Evolutionary conservation across 257 asterid genomes (phyloP).

Genomic region (Nicotiana benthamiana): DNA sequence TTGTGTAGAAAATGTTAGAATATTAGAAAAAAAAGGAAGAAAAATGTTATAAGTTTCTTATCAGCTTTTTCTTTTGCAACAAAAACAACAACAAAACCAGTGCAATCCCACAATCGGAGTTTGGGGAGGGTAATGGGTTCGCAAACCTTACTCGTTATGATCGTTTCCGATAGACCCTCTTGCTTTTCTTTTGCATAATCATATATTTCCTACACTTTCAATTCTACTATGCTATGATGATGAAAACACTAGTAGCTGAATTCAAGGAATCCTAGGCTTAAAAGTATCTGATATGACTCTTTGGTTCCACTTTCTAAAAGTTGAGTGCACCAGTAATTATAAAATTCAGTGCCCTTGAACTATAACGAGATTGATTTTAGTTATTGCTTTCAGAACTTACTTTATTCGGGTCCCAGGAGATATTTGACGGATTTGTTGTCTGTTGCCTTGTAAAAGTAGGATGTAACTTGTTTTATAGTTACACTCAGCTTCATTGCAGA

Average conservation of each 20-base stretch:
- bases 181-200: slow-evolving; percentile 5
- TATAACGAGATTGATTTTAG: slow-evolving; percentile 18
- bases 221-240: slow-evolving; percentile 18
- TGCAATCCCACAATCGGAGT: too few relatives aligned
- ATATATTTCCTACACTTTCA: not conserved
- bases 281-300: slow-evolving; percentile 23
- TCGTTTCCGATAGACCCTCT: too few relatives aligned
- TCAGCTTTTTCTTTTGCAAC: not conserved
- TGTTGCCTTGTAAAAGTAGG: slow-evolving; percentile 21
- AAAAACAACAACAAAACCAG: too few relatives aligned
- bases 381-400: slow-evolving; percentile 13
- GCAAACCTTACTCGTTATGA: too few relatives aligned
- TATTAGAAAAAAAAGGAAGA: not conserved
- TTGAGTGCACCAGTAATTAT: slow-evolving; percentile 24
- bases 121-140: too few relatives aligned
- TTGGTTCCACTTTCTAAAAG: slow-evolving; percentile 23
- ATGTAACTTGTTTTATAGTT: slow-evolving; percentile 19
- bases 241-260: slow-evolving; percentile 17
- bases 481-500: slow-evolving; percentile 35
- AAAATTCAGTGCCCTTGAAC: slow-evolving; percentile 31
- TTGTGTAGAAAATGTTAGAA: slow-evolving; percentile 14
- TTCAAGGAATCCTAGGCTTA: slow-evolving; percentile 59
- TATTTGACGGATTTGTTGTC: slow-evolving; percentile 16
- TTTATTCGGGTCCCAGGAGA: slow-evolving; percentile 30
- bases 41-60: not conserved